Evolutionary conservation across 2,329 filamentous ascomycete genomes (phyloP), one percentile per base, ranked within the genome.

Genomic region (Ophiocordyceps polyrhachis-furcata): DNA sequence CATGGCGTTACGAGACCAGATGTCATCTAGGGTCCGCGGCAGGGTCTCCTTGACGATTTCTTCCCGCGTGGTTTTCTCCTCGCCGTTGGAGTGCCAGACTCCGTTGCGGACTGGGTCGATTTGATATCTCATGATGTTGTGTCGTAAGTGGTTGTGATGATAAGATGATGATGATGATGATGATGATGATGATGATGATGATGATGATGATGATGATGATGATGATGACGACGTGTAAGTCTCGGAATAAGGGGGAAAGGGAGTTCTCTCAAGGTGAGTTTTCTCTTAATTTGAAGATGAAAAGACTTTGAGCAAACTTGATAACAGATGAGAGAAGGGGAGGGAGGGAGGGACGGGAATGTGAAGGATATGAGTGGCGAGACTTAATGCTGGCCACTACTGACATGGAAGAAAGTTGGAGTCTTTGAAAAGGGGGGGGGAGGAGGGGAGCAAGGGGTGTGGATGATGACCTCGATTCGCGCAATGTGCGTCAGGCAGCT

Each of bases 1-100:
- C 5, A 25, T 35, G 43, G 48, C 46, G 38, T 52, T 52, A 35
- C 46, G 45, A n/a, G 31, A 38, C 47, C 47, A 49, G 38, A 49
- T 42, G 13, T 49, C 41, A 29, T 44, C 43, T 32, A 47, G 43
- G 17, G 11, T 28, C 14, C 35, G 28, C 4, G 17, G 20, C 5
- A n/a, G 15, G 5, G 25, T 37, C 13, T 46, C 45, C 35, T 46
- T 47, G 35, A 44, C 44, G 6, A 42, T 38, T 23, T 45, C 32
- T 19, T 32, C 20, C 5, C n/a, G n/a, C 17, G 44, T 17, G 13
- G 41, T 4, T 25, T 40, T 23, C 21, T 23, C 21, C 21, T 23
- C 21, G 21, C 31, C 23, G 29, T 38, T 38, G 17, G 17, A n/a
- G 35, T 38, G 35, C n/a, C n/a, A 19, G 35, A 38, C 17, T 19